Conservation (phyloP, 306 rosid species). For the Cucurbita maxima region DNA sequence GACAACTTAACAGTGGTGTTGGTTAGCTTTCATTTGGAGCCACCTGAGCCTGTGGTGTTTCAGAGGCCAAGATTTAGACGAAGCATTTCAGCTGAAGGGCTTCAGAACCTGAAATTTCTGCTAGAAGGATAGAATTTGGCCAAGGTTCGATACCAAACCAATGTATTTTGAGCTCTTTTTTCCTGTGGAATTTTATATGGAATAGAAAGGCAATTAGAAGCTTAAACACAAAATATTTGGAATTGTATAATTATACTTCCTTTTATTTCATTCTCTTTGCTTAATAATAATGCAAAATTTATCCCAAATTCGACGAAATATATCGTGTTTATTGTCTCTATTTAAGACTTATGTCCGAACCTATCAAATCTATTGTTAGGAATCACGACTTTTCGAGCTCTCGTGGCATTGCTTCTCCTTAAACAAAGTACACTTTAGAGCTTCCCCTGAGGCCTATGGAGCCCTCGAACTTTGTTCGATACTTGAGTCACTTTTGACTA, state of each 20-base stretch:
- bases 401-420: too few species aligned
- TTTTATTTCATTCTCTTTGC: not conserved
- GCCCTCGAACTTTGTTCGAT: too few species aligned
- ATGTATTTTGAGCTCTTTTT: not conserved
- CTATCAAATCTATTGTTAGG: too few species aligned
- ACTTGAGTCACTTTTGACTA: too few species aligned
- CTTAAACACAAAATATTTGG: not conserved
- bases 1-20: constrained; percentile 78
- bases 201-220: not conserved
- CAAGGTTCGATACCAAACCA: not conserved
- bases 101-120: constrained; percentile 48
- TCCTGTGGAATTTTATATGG: not conserved
- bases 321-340: not conserved
- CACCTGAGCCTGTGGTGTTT: constrained; percentile 47
- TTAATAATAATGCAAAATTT: not conserved
- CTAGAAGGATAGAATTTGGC: constrained; percentile 22
- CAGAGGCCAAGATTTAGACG: constrained; percentile 54
- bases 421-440: too few species aligned
- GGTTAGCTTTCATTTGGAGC: constrained; percentile 66
- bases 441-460: too few species aligned
- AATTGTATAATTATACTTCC: constrained; percentile 2
- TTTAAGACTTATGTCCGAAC: not conserved
- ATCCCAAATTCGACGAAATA: not conserved
- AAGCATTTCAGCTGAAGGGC: constrained; percentile 84
- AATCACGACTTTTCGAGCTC: too few species aligned